Conservation (phyloP, 768 basidiomycete genomes). For the Lentinula sp. region DNA sequence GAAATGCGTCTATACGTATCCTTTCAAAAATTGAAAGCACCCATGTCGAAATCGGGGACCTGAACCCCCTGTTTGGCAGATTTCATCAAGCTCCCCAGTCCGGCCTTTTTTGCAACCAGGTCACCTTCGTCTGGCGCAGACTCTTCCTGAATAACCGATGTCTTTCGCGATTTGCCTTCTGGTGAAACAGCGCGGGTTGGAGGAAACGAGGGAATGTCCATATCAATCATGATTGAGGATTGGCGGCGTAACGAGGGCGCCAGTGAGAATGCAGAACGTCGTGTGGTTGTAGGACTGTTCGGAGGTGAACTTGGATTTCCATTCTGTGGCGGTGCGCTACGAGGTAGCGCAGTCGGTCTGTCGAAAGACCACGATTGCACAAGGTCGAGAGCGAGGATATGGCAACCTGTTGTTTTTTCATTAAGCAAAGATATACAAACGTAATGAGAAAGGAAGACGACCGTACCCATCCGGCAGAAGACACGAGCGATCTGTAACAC, state of each 20-base stretch:
- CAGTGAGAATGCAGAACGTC: conserved; percentile 39
- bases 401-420: conserved; percentile 61
- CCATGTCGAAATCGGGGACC: conserved; percentile 87
- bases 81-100: conserved; percentile 81
- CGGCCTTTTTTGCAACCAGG: conserved; percentile 59
- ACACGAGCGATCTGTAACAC: conserved; percentile 91
- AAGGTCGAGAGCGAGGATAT: conserved; percentile 85
- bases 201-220: conserved; percentile 65
- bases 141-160: conserved; percentile 20
- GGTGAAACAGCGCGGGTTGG: conserved; percentile 53
- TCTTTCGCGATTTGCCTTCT: conserved; percentile 12
- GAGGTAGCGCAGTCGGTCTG: conserved; percentile 42
- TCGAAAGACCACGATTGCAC: conserved; percentile 91
- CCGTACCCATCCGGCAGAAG: conserved; percentile 89
- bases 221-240: conserved; percentile 84
- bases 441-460: conserved; percentile 3
- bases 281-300: conserved; percentile 37
- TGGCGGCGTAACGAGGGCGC: conserved; percentile 52
- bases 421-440: not conserved
- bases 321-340: not conserved
- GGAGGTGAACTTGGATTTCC: conserved; percentile 16
- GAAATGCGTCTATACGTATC: not conserved
- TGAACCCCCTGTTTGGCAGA: conserved; percentile 84
- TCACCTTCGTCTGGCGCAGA: conserved; percentile 43
- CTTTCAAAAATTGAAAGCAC: conserved; percentile 39